Evolutionary conservation across 2,329 filamentous ascomycete genomes (phyloP).

Genomic region (Aspergillus sp.): DNA sequence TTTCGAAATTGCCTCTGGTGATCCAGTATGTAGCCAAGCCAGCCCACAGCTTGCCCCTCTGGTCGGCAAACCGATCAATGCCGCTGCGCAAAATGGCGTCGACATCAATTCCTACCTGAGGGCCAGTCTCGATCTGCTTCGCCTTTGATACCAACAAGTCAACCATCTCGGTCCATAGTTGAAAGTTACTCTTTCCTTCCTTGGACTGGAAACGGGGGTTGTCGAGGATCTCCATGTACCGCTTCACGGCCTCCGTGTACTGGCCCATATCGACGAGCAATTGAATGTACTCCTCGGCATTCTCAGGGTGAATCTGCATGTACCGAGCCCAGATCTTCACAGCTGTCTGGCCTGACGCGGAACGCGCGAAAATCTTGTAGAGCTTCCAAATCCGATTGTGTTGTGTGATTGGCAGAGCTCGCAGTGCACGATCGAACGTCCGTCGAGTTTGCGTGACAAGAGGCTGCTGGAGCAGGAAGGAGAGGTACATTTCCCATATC

Average conservation of each 20-base stretch:
- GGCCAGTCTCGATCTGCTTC: constrained; percentile 76
- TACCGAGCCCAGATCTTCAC: constrained; percentile 94
- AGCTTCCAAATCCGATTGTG: constrained; percentile 94
- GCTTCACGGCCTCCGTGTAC: constrained; percentile 87
- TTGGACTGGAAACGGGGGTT: constrained; percentile 89
- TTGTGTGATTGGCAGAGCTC: constrained; percentile 89
- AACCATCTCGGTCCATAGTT: constrained; percentile 97
- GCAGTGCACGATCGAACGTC: constrained; percentile 88
- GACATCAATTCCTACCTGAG: constrained; percentile 82
- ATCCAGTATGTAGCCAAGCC: constrained; percentile 97
- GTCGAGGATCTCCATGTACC: constrained; percentile 90
- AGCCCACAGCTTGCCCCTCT: constrained; percentile 92
- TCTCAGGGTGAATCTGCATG: constrained; percentile 95
- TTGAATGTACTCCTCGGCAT: constrained; percentile 93
- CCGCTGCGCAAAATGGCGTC: constrained; percentile 92
- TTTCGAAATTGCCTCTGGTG: constrained; percentile 86
- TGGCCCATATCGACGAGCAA: constrained; percentile 76
- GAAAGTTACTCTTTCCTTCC: constrained; percentile 90
- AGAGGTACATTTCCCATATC: constrained; percentile 97
- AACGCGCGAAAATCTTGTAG: constrained; percentile 88
- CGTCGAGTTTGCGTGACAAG: constrained; percentile 81
- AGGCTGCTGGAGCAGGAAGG: constrained; percentile 88
- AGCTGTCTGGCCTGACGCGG: constrained; percentile 84
- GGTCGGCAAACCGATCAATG: constrained; percentile 86
- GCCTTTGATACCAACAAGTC: constrained; percentile 91